Conservation (phyloP, 805 yeast species). For the Candida sonorensis region DNA sequence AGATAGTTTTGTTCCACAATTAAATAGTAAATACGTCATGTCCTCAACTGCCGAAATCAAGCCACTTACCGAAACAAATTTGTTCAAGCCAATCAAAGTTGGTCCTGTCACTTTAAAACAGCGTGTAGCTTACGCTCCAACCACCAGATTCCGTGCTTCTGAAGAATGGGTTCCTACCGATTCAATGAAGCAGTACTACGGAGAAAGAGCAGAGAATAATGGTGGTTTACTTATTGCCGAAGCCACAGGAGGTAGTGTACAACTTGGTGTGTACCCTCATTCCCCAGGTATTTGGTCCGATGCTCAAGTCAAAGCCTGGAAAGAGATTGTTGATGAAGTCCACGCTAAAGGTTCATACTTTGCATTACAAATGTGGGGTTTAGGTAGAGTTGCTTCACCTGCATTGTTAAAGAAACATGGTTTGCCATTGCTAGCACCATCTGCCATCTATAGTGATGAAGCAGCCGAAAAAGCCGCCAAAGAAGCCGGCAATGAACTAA, state of each 20-base stretch:
- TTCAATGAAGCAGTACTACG: conserved; percentile 46
- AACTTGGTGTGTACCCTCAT: conserved; percentile 34
- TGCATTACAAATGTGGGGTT: conserved; percentile 46
- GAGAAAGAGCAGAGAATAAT: conserved; percentile 43
- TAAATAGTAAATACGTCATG: no score
- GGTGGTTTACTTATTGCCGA: conserved; percentile 60
- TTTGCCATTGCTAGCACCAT: conserved; percentile 31
- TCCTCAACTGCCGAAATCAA: not conserved
- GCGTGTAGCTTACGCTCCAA: conserved; percentile 43
- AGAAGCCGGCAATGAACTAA: conserved; percentile 36
- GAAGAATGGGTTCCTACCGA: conserved; percentile 38
- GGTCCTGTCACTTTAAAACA: conserved; percentile 32
- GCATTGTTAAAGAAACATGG: conserved; percentile 30
- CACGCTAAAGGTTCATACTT: conserved; percentile 43
- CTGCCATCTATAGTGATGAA: conserved; percentile 32
- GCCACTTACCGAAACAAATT: conserved; percentile 1
- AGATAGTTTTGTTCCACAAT: no score
- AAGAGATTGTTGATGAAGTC: conserved; percentile 38
- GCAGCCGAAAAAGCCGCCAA: conserved; percentile 29
- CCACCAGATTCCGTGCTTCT: conserved; percentile 38
- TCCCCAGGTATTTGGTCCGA: conserved; percentile 47
- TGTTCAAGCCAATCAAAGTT: conserved; percentile 38
- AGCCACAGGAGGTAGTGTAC: conserved; percentile 43
- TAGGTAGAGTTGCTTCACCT: conserved; percentile 38
- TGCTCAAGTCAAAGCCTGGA: conserved; percentile 44